These are phyloP conservation scores for Suhomyces prunicola DNA, from an alignment of 805 yeast species.

Conservation along the genomic window DNA sequence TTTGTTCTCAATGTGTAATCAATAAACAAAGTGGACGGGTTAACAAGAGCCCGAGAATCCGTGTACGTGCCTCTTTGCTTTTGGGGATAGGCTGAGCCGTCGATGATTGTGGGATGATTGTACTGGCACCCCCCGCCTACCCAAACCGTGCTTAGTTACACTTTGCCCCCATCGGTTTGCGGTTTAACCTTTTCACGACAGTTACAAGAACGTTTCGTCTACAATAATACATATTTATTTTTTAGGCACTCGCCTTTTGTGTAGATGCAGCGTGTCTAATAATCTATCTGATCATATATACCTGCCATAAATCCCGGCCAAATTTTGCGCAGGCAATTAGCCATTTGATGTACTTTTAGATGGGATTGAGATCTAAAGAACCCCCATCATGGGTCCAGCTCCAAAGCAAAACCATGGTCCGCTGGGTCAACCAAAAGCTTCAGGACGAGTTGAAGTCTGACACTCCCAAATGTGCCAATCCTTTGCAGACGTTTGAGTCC, in stretches of 20 bases:
- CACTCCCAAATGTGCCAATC: constrained; percentile 2
- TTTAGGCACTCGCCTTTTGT: background rate
- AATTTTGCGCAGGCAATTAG: background rate
- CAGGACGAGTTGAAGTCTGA: constrained; percentile 8
- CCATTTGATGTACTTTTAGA: background rate
- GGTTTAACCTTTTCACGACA: background rate
- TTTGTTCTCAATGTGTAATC: background rate
- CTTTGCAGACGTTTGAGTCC: constrained; percentile 13
- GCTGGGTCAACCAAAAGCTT: constrained; percentile 48
- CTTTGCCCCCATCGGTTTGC: background rate
- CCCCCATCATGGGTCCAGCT: constrained; percentile 35
- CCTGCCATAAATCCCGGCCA: background rate
- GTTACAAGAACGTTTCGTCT: background rate
- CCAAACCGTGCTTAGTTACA: background rate
- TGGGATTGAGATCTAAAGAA: background rate
- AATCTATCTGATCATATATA: background rate
- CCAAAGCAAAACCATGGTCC: constrained; percentile 47
- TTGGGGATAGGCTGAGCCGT: background rate
- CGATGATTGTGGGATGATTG: background rate
- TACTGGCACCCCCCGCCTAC: background rate
- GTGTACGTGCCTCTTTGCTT: background rate
- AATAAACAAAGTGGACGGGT: background rate
- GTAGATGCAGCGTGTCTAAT: background rate
- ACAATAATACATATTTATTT: background rate
- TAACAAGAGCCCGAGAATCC: background rate